phyloP scores from a whole-genome alignment of 495 filamentous ascomycete species.

The Cudoniella acicularis region DNA sequence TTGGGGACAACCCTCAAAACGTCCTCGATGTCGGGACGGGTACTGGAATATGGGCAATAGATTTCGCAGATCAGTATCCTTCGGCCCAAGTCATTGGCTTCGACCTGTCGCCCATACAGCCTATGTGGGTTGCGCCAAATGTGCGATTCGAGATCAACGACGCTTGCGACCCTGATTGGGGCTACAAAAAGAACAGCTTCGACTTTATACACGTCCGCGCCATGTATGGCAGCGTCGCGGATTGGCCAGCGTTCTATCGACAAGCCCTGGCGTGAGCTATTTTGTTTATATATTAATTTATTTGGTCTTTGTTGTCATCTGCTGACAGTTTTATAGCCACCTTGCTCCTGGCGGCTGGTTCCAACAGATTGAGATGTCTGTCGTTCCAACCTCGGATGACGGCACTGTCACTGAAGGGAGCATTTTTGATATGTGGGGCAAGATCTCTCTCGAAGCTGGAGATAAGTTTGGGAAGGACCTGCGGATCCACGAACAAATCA shows the following conservation, averaged over 20 bases:
- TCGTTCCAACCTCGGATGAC: background rate
- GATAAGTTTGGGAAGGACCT: background rate
- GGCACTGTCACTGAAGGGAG: background rate
- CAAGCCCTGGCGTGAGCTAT: constrained; percentile 18
- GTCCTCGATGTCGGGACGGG: constrained; percentile 45
- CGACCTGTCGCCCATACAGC: background rate
- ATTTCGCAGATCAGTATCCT: constrained; percentile 40
- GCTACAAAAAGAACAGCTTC: constrained; percentile 40
- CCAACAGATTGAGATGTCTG: background rate
- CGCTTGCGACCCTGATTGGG: constrained; percentile 54
- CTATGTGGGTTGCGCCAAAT: constrained; percentile 45
- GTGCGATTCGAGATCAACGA: constrained; percentile 48
- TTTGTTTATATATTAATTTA: too few relatives aligned
- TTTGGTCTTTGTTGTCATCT: too few relatives aligned
- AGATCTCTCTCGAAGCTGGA: background rate
- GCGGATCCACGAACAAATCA: background rate
- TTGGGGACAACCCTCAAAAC: constrained; percentile 27
- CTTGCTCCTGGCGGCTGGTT: background rate
- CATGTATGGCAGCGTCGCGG: constrained; percentile 43
- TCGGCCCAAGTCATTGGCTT: background rate
- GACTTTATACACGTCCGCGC: constrained; percentile 50
- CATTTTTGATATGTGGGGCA: background rate
- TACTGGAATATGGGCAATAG: constrained; percentile 33
- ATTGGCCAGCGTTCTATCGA: constrained; percentile 40
- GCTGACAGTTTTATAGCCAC: too few relatives aligned